Percentiles rank a stretch among this genome's conserved stretches.
These are phyloP conservation scores for Colletotrichum zoysiae DNA, from an alignment of 2,329 filamentous ascomycete species.

Conservation along the genomic window DNA sequence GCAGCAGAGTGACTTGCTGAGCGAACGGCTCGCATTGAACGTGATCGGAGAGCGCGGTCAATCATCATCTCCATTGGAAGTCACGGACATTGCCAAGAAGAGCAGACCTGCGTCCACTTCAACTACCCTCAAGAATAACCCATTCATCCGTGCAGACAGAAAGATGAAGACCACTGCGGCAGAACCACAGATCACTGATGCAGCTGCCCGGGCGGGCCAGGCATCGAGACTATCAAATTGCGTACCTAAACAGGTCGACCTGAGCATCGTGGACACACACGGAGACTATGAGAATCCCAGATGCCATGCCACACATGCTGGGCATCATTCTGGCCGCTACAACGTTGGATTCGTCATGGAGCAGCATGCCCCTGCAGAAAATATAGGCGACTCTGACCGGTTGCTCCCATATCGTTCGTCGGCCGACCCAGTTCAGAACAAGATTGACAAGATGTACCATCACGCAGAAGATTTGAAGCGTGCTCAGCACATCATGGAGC, in stretches of 20 bases:
- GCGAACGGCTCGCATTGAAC: neutral
- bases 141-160: constrained; percentile 51
- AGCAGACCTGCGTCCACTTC: constrained; percentile 24
- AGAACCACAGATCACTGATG: constrained; percentile 44
- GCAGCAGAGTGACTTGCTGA: neutral
- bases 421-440: constrained; percentile 42
- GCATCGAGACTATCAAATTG: constrained; percentile 49
- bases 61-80: neutral
- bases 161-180: constrained; percentile 42
- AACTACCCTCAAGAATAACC: constrained; percentile 47
- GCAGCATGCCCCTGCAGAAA: constrained; percentile 30
- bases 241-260: constrained; percentile 43
- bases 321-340: constrained; percentile 49
- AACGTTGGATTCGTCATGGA: constrained; percentile 49
- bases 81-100: constrained; percentile 18
- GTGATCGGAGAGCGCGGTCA: neutral
- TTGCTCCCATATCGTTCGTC: constrained; percentile 12
- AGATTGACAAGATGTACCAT: constrained; percentile 50
- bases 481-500: constrained; percentile 52
- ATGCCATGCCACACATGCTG: constrained; percentile 46
- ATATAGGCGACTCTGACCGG: constrained; percentile 19
- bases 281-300: constrained; percentile 48
- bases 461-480: constrained; percentile 52
- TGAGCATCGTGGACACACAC: constrained; percentile 40
- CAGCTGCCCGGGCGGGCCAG: constrained; percentile 42